Conservation (phyloP, 129 eudicot species). For the Pulicaria dysenterica region DNA sequence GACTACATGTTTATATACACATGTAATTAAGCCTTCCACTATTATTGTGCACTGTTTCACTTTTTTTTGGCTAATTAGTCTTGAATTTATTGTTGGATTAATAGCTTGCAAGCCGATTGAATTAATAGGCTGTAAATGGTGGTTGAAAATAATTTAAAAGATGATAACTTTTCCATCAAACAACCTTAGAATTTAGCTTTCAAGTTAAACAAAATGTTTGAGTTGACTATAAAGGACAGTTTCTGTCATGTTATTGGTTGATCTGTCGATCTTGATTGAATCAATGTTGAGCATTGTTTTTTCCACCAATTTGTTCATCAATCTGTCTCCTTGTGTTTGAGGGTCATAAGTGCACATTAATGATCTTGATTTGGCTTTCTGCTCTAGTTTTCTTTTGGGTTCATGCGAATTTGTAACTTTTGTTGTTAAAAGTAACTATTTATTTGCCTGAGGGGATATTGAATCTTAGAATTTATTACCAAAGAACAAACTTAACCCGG, state of each 20-base stretch:
- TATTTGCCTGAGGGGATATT: neutral
- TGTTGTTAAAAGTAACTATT: neutral
- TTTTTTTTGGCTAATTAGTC: neutral
- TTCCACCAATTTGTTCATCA: constrained; percentile 9
- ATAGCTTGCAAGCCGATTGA: constrained; percentile 13
- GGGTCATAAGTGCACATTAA: neutral
- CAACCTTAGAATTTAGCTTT: too few relatives aligned
- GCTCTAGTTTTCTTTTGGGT: neutral
- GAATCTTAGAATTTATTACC: neutral
- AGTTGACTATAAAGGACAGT: constrained; percentile 26
- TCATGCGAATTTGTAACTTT: neutral
- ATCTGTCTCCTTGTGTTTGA: constrained; percentile 1
- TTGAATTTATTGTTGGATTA: neutral
- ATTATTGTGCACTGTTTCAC: neutral
- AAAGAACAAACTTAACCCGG: neutral
- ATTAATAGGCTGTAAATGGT: constrained; percentile 16
- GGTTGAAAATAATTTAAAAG: constrained; percentile 19
- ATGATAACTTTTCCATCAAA: constrained; percentile 15
- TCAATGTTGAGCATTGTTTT: constrained; percentile 28
- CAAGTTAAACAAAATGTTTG: neutral
- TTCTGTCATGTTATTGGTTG: constrained; percentile 23
- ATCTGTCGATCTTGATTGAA: constrained; percentile 25
- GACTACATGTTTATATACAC: constrained; percentile 13
- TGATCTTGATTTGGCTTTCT: neutral
- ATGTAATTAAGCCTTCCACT: neutral